A percentile compares a stretch with the other conserved stretches of the same genome.
Conservation (phyloP, 2,329 filamentous ascomycete species). For the Penicillium polonicum region DNA sequence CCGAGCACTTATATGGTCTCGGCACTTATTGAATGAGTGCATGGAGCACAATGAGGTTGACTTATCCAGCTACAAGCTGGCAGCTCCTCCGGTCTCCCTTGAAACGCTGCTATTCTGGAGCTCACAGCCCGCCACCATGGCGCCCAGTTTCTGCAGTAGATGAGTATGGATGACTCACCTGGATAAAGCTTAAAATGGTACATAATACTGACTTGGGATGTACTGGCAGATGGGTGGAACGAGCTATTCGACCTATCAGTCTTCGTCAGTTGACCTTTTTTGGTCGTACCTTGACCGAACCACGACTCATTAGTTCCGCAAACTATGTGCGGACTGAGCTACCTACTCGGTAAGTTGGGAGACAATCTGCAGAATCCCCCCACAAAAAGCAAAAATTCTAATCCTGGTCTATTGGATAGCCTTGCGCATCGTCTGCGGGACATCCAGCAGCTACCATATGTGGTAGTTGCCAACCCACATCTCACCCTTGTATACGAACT, state of each 20-base stretch:
- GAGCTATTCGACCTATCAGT: slow-evolving; percentile 91
- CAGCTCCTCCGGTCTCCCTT: slow-evolving; percentile 24
- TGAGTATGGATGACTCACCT: slow-evolving; percentile 48
- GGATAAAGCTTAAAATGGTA: slow-evolving; percentile 1
- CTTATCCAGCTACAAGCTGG: slow-evolving; percentile 37
- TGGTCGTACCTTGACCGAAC: slow-evolving; percentile 86
- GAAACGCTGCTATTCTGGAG: slow-evolving; percentile 30
- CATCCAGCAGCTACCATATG: slow-evolving; percentile 94
- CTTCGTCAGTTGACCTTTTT: slow-evolving; percentile 96
- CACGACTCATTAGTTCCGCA: slow-evolving; percentile 84
- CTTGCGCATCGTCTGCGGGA: slow-evolving; percentile 92
- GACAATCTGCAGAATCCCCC: too few species aligned
- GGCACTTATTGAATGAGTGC: slow-evolving; percentile 15
- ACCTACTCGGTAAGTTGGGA: slow-evolving; percentile 65
- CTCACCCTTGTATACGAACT: slow-evolving; percentile 94
- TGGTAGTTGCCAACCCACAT: slow-evolving; percentile 92
- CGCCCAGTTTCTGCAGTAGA: slow-evolving; percentile 59
- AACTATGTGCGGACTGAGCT: slow-evolving; percentile 97
- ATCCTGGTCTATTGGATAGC: slow-evolving; percentile 44
- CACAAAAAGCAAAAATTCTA: background rate
- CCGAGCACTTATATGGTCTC: background rate
- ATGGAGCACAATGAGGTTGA: slow-evolving; percentile 39
- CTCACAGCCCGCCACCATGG: slow-evolving; percentile 53
- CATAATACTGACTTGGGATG: slow-evolving; percentile 14
- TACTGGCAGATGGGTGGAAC: slow-evolving; percentile 78